These are phyloP conservation scores for Cyanophora paradoxa DNA, from an alignment of 78 protist genomes.

Conservation along the genomic window DNA sequence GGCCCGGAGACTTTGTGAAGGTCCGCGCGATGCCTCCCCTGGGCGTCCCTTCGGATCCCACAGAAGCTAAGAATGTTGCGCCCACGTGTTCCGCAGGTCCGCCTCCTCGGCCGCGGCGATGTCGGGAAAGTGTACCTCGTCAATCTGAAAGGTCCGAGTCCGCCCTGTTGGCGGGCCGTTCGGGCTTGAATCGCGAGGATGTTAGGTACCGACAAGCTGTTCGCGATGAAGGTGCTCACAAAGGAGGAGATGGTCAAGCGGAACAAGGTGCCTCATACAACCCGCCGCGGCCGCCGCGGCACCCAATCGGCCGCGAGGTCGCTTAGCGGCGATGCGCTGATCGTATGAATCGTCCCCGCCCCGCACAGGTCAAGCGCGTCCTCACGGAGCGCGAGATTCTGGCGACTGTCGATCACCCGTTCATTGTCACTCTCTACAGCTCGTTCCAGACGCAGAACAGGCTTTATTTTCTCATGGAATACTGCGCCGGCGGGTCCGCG, in stretches of 20 bases:
- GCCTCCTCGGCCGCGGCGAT: conserved; percentile 54
- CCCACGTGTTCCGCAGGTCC: too few relatives aligned
- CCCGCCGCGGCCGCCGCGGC: too few relatives aligned
- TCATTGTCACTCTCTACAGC: conserved; percentile 54
- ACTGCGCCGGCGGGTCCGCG: conserved; percentile 37
- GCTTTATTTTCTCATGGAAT: conserved; percentile 18
- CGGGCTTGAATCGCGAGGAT: too few relatives aligned
- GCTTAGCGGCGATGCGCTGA: too few relatives aligned
- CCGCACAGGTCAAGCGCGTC: conserved; percentile 33
- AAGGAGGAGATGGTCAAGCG: conserved; percentile 45
- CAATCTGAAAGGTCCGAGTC: conserved; percentile 4
- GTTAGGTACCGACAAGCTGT: neutral
- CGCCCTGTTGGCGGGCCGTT: too few relatives aligned
- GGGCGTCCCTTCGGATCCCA: too few relatives aligned
- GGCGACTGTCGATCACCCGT: conserved; percentile 58
- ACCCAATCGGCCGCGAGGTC: too few relatives aligned
- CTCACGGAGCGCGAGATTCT: conserved; percentile 67
- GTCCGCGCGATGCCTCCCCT: too few relatives aligned
- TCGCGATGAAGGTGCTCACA: conserved; percentile 58
- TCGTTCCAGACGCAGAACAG: conserved; percentile 19
- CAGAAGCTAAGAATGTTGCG: too few relatives aligned
- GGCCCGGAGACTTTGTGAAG: too few relatives aligned
- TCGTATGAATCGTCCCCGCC: too few relatives aligned
- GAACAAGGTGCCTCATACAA: conserved; percentile 18
- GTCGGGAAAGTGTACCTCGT: conserved; percentile 62